phyloP scores from a whole-genome alignment of 148 eudicot species.

The Rhododendron griersonianum region DNA sequence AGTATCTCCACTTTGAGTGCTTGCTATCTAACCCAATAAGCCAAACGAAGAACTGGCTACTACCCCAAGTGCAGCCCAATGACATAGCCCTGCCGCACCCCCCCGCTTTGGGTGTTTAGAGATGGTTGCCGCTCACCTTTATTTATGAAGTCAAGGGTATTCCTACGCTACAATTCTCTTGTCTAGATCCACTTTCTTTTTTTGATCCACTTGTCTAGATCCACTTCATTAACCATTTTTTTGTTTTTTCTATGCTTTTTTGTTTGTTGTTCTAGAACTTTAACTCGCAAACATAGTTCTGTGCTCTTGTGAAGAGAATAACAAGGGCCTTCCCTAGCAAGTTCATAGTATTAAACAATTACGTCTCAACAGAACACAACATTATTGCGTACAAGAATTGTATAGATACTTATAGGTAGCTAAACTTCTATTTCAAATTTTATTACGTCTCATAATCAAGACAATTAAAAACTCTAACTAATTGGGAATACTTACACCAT shows the following conservation, averaged over 20 bases:
- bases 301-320: neutral
- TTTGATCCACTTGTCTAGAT: neutral
- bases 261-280: neutral
- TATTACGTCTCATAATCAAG: neutral
- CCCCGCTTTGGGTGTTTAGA: neutral
- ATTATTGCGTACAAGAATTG: neutral
- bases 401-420: neutral
- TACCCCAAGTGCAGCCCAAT: neutral
- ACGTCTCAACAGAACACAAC: neutral
- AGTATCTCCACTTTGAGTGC: neutral
- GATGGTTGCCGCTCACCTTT: neutral
- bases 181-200: neutral
- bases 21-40: neutral
- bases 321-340: neutral
- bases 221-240: neutral
- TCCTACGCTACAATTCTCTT: neutral
- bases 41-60: neutral
- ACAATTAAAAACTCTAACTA: neutral
- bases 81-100: neutral
- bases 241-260: neutral
- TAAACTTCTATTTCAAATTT: neutral
- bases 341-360: neutral
- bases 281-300: neutral
- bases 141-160: neutral
- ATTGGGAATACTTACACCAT: neutral